Evolutionary conservation across 2,329 filamentous ascomycete genomes (phyloP).

Genomic region (Elsinoe fawcettii): DNA sequence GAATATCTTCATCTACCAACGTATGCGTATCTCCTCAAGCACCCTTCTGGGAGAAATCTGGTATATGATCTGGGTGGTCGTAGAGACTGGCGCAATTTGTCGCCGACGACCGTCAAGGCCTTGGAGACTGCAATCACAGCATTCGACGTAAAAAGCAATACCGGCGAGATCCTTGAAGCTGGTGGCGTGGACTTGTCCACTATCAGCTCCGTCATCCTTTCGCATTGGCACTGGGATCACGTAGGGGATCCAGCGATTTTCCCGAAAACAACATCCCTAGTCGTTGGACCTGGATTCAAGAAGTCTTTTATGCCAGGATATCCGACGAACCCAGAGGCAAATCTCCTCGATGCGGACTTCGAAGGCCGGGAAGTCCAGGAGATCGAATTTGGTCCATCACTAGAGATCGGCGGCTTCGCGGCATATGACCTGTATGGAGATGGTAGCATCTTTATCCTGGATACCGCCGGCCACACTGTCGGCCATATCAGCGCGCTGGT

Average conservation of each 20-base stretch:
- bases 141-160: slow-evolving; percentile 24
- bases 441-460: slow-evolving; percentile 37
- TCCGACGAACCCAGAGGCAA: slow-evolving; percentile 27
- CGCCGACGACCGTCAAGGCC: slow-evolving; percentile 21
- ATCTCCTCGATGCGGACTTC: slow-evolving; percentile 17
- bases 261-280: slow-evolving; percentile 37
- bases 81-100: slow-evolving; percentile 29
- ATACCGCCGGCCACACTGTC: slow-evolving; percentile 24
- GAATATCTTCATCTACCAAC: slow-evolving; percentile 24
- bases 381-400: slow-evolving; percentile 20
- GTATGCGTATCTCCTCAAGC: slow-evolving; percentile 22
- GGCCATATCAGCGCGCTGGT: slow-evolving; percentile 23
- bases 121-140: slow-evolving; percentile 21
- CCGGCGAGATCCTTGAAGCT: slow-evolving; percentile 30
- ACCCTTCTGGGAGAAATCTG: slow-evolving; percentile 21
- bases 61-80: slow-evolving; percentile 28
- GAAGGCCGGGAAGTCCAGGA: slow-evolving; percentile 18
- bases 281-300: slow-evolving; percentile 49
- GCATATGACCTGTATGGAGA: slow-evolving; percentile 38
- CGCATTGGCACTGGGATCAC: slow-evolving; percentile 46
- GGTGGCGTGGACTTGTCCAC: slow-evolving; percentile 26
- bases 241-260: slow-evolving; percentile 45
- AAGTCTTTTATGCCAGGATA: slow-evolving; percentile 41
- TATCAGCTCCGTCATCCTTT: slow-evolving; percentile 36
- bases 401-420: slow-evolving; percentile 33